A percentile compares a stretch with the other conserved stretches of the same genome.
These are phyloP conservation scores for Rosa persica DNA, from an alignment of 306 rosid genomes.

Conservation along the genomic window DNA sequence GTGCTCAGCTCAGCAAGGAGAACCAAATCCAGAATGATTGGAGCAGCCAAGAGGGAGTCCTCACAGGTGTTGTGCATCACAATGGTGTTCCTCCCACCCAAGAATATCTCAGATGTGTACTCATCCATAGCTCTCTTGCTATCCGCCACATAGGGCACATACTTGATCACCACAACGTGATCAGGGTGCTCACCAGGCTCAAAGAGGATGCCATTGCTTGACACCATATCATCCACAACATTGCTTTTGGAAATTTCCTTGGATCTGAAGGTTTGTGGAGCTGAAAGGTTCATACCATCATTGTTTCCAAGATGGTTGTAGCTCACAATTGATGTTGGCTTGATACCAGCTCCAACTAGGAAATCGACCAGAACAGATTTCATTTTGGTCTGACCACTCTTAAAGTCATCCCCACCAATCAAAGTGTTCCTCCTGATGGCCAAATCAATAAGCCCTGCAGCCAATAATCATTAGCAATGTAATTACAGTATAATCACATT, in stretches of 20 bases:
- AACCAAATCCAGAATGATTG: constrained; percentile 92
- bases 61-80: constrained; percentile 99
- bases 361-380: constrained; percentile 96
- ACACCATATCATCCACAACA: constrained; percentile 97
- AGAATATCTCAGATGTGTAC: constrained; percentile 96
- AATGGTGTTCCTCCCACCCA: constrained; percentile 93
- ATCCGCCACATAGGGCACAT: constrained; percentile 94
- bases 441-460: constrained; percentile 76
- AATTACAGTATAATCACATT: not conserved
- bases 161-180: constrained; percentile 97
- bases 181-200: constrained; percentile 98
- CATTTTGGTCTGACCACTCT: constrained; percentile 99
- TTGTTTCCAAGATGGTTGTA: constrained; percentile 98
- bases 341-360: constrained; percentile 99
- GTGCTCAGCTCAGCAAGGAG: constrained; percentile 99
- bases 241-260: constrained; percentile 98
- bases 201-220: constrained; percentile 87
- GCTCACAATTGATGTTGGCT: constrained; percentile 99
- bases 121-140: constrained; percentile 99
- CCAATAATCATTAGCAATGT: not conserved
- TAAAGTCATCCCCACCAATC: constrained; percentile 98
- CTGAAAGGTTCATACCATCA: constrained; percentile 98
- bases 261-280: constrained; percentile 96
- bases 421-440: constrained; percentile 76
- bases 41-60: constrained; percentile 98